These are phyloP conservation scores for Yamadazyma triangularis DNA, from an alignment of 1,139 yeast genomes.

Conservation along the genomic window DNA sequence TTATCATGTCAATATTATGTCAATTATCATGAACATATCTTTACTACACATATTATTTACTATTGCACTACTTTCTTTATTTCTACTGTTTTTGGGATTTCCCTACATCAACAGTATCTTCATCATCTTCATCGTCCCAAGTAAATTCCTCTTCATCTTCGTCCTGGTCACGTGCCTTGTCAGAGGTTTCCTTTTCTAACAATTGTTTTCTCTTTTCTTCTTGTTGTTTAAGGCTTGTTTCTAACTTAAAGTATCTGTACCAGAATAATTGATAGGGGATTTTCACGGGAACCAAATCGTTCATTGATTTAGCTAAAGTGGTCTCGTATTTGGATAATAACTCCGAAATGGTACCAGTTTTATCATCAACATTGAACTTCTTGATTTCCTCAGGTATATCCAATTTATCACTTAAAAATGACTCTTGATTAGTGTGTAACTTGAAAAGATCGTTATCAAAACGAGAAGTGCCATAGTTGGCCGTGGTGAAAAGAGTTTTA, in stretches of 20 bases:
- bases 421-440: slow-evolving; percentile 30
- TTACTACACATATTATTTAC: too few species aligned
- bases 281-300: slow-evolving; percentile 61
- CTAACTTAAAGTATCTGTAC: slow-evolving; percentile 64
- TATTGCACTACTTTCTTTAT: too few species aligned
- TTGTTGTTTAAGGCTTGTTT: slow-evolving; percentile 50
- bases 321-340: slow-evolving; percentile 45
- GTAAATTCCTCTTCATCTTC: slow-evolving; percentile 47
- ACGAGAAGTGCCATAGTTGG: slow-evolving; percentile 38
- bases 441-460: slow-evolving; percentile 39
- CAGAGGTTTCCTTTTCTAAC: slow-evolving; percentile 32
- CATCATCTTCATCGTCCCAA: slow-evolving; percentile 63
- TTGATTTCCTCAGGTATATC: slow-evolving; percentile 23
- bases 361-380: slow-evolving; percentile 42
- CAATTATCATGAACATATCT: too few species aligned
- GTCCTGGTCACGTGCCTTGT: slow-evolving; percentile 29
- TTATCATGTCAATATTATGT: too few species aligned
- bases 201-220: slow-evolving; percentile 67
- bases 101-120: slow-evolving; percentile 21
- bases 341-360: slow-evolving; percentile 49
- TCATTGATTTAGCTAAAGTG: slow-evolving; percentile 55
- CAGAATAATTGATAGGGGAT: slow-evolving; percentile 65
- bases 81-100: too few species aligned
- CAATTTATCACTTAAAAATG: slow-evolving; percentile 13
- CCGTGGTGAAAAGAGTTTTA: slow-evolving; percentile 17